phyloP scores from a whole-genome alignment of 2,329 filamentous ascomycete genomes.

The Neonectria sp. region DNA sequence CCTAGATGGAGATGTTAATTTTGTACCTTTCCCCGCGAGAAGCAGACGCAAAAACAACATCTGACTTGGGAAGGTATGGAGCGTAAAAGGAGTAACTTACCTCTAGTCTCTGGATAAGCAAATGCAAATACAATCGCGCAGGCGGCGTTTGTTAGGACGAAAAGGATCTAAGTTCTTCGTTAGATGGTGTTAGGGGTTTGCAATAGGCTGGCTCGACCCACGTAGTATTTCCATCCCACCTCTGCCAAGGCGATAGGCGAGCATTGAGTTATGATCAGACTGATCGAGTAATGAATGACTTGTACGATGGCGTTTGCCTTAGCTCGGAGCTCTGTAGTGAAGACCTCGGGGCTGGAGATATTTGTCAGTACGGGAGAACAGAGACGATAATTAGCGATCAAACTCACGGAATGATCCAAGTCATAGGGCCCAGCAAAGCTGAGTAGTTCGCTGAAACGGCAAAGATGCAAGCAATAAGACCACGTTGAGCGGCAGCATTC shows the following conservation, averaged over 20 bases:
- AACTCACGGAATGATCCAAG: conserved; percentile 59
- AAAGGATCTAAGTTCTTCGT: conserved; percentile 51
- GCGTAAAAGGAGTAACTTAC: conserved; percentile 32
- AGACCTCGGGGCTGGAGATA: conserved; percentile 54
- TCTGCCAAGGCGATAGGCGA: conserved; percentile 57
- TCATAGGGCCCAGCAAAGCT: conserved; percentile 58
- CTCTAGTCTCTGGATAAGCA: conserved; percentile 56
- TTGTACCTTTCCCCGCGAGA: neutral
- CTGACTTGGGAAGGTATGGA: neutral
- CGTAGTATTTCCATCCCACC: conserved; percentile 60
- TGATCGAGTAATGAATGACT: conserved; percentile 59
- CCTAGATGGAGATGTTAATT: conserved; percentile 43
- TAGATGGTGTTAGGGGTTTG: fast-evolving
- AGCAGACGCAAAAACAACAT: neutral
- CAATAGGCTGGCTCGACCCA: conserved; percentile 23
- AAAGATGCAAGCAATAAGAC: conserved; percentile 59
- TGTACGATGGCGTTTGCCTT: conserved; percentile 60
- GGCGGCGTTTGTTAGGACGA: conserved; percentile 56
- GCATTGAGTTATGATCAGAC: conserved; percentile 58
- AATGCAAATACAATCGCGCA: conserved; percentile 55
- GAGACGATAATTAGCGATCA: neutral
- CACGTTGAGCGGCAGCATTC: conserved; percentile 55
- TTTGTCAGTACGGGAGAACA: fast-evolving
- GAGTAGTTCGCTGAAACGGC: conserved; percentile 53
- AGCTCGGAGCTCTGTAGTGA: conserved; percentile 57